Evolutionary conservation across 768 basidiomycete species (phyloP), one percentile per base, ranked within the genome.

Genomic region (Paxillus rubicundulus): DNA sequence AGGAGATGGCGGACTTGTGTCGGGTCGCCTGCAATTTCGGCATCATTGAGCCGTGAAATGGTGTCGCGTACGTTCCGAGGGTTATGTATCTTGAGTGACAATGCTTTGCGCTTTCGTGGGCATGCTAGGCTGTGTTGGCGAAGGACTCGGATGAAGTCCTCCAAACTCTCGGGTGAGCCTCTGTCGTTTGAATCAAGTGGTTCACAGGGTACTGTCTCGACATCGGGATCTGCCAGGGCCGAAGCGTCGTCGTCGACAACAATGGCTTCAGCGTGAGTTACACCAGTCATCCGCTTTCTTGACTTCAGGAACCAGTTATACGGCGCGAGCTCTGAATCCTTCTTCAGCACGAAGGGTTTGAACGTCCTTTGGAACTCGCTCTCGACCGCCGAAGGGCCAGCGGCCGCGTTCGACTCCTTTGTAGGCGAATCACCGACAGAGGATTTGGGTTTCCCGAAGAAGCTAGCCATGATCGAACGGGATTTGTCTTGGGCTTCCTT

Each of bases 311-410:
- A 92, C 76, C 82, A 82, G 60, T 93, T 94, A 36, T 76, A 61
- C 0, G 88, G 87, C 3, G 92, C 91, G 16, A 94, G 60, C 24
- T 76, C 73, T 5, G 82, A 79, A 54, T 82, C 89, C 62, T 87
- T 92, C 74, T 88, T 91, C 53, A 89, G 59, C 5, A 81, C 75
- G 65, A 92, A 96, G 1, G 91, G 85, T 59, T 81, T 85, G 74
- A 97, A 97, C 1, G 77, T 75, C 59, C 73, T 81, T 49, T 86
- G 79, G 59, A 91, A 96, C 42, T 93, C 87, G 14, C 80, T 80
- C 27, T 75, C 73, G 2, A 67, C 57, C 28, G 62, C 65, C 6
- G 74, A 75, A 42, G 81, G 52, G 13, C 53, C 52, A 16, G 55
- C 65, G 40, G 66, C 50, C 9, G 70, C 63, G 33, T 62, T 60